Evolutionary conservation across 1,284 basidiomycete species (phyloP), one percentile per base, ranked within the genome.

Genomic region (Trichosporon sp.): DNA sequence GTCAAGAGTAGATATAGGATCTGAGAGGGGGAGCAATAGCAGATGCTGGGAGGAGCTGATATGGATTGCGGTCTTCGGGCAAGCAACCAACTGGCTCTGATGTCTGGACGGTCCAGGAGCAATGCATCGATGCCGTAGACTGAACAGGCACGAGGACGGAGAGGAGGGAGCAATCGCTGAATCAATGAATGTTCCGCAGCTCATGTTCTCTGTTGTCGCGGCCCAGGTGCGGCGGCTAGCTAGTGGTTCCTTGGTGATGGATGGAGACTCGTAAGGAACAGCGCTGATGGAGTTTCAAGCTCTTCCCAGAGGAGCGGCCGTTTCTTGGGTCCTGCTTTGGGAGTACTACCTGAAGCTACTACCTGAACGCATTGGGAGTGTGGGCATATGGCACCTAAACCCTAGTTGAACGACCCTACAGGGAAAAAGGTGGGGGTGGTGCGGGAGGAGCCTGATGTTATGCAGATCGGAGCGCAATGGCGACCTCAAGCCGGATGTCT

Each of bases 201-300:
- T 54, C 51, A 54, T 54, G 51, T 21, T 54, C 51, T 54, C 51
- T 54, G 51, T 26, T 54, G 51, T 54, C 21, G 51, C 51, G 51
- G 51, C 51, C 19, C 7, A 54, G 16, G 19, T 54, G 51, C 51
- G 51, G 51, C 51, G 51, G 19, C 21, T 54, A 54, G 19, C 51
- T 54, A 26, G 51, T 7, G 2, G 51, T 54, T 26, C 51, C 51
- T 54, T 54, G 51, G 51, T 54, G 51, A 26, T 54, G 51, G 46
- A 26, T 26, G 51, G 51, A 54, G 19, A 54, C 21, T 54, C 21
- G 51, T 46, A 54, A 54, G 51, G 51, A 54, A 54, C 51, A 26
- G 51, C 51, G 19, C 16, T 26, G 51, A 19, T 54, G 51, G 51
- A 54, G 51, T 54, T 54, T 54, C 51, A 26, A 54, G 19, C 51